Evolutionary conservation across 352 stramenopile species (phyloP), one percentile per base, ranked within the genome.

Genomic region (Halophytophthora polymorphica): DNA sequence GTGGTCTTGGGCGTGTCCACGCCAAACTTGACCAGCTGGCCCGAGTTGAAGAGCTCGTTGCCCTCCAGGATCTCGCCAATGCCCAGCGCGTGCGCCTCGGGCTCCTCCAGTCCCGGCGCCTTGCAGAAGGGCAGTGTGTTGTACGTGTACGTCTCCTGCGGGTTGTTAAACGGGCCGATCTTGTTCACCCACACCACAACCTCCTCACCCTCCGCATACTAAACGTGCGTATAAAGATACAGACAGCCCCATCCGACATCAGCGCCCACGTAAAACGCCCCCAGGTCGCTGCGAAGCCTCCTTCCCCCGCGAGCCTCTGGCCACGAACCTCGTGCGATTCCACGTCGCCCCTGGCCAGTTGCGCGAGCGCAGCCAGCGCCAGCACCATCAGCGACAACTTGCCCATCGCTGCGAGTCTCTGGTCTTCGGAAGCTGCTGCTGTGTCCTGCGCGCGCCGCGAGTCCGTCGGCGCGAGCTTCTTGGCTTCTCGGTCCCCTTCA

Each of bases 61-160:
- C 95, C 95, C 43, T 98, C 95, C 4, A 98, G 64, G 52, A 98
- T 95, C 66, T 98, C 95, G n/a, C 94, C 95, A 45, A 98, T 93
- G 42, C 90, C 91, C 23, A 94, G 61, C 18, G 83, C 80, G 53
- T 95, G 81, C 6, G 85, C 82, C 28, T 95, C 82, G 0, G 86
- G 88, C 45, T 95, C 69, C 37, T 98, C 85, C 17, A 97, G 90
- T n/a, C 72, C 74, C 8, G 61, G 5, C 0, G 77, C 65, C 45
- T 96, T 96, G 68, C 97, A 99, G 77, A 98, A 99, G 15, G 97
- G 97, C 42, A 99, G 80, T 45, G 76, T 93, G 71, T 99, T 99
- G 86, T 99, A 99, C 66, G 96, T 96, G 72, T 99, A 99, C 39
- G 96, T 99, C 82, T 99, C 97, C 78, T 99, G 96, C 33, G 94